Conservation (phyloP, 805 yeast species). For the Scheffersomyces lignosus region DNA sequence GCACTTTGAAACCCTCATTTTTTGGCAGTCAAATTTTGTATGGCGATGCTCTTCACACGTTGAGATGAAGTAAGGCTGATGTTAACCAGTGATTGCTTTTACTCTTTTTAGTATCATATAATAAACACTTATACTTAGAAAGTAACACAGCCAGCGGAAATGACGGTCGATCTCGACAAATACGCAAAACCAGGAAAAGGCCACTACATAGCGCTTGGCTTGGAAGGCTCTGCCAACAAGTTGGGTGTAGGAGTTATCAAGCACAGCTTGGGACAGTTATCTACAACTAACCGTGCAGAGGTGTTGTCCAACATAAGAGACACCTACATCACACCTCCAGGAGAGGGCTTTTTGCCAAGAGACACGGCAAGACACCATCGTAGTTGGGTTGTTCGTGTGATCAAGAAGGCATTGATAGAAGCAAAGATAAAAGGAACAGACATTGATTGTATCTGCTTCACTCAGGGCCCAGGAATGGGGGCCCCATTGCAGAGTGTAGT, state of each 20-base stretch:
- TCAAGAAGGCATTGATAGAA: slow-evolving; percentile 63
- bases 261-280: slow-evolving; percentile 63
- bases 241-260: slow-evolving; percentile 90
- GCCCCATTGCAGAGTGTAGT: slow-evolving; percentile 95
- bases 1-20: no score
- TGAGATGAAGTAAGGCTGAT: no score
- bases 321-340: slow-evolving; percentile 95
- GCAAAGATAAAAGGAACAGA: slow-evolving; percentile 54
- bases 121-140: no score
- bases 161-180: slow-evolving; percentile 48
- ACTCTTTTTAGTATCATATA: neutral
- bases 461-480: slow-evolving; percentile 99
- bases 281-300: slow-evolving; percentile 61
- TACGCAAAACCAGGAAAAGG: slow-evolving; percentile 42
- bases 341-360: slow-evolving; percentile 95
- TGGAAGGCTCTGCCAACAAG: slow-evolving; percentile 97
- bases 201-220: slow-evolving; percentile 75
- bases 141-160: no score
- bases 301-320: slow-evolving; percentile 90
- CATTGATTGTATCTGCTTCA: slow-evolving; percentile 82
- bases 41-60: neutral
- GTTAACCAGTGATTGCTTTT: neutral
- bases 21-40: neutral
- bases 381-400: slow-evolving; percentile 85
- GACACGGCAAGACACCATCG: slow-evolving; percentile 97